Base-by-base conservation (phyloP, 768 basidiomycete genomes). In the Galerina sulciceps region DNA sequence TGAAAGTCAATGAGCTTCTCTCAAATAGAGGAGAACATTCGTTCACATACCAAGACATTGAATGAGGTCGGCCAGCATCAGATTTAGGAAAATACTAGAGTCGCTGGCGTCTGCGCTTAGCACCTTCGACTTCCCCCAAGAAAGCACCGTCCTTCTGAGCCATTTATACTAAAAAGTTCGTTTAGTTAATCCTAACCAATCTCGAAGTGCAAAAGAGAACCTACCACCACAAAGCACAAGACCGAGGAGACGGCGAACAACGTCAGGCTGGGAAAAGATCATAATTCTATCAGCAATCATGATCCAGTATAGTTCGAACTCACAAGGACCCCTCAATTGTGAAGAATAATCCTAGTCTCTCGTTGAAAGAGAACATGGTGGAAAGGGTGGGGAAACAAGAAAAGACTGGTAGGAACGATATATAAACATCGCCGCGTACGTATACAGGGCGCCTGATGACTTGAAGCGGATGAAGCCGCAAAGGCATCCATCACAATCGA, bases 1-100 rank as follows among this genome's bases (percentile, higher is more conserved):
- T 37, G 11, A 26, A 23, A 57, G 37, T 17, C 22, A 37, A n/a
- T 47, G 34, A 55, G 11, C 8, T 18, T 23, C 43, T 22, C 15
- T 8, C 26, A 34, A 17, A 47, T 49, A 17, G n/a, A 37, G 17
- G 23, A 9, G 18, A 40, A 45, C 20, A 15, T 11, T 10, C 10
- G 17, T 15, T n/a, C 8, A 61, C 69, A 44, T 50, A 68, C 76
- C 74, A 38, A 74, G 66, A 10, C 81, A 79, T 67, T 84, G 82
- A 13, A 79, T 55, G 6, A 84, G 59, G 55, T 85, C 83, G 18
- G 78, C 78, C 6, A 81, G 22, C 62, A 85, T 75, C 41, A 85
- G 65, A 35, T 77, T 83, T 10, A 83, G 60, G 55, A 85, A 82
- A 44, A 83, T 77, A 40, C 68, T 69, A 1, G 72, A 75, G 49